Base-by-base conservation (phyloP, 129 eudicot species). In the Escallonia herrerae region DNA sequence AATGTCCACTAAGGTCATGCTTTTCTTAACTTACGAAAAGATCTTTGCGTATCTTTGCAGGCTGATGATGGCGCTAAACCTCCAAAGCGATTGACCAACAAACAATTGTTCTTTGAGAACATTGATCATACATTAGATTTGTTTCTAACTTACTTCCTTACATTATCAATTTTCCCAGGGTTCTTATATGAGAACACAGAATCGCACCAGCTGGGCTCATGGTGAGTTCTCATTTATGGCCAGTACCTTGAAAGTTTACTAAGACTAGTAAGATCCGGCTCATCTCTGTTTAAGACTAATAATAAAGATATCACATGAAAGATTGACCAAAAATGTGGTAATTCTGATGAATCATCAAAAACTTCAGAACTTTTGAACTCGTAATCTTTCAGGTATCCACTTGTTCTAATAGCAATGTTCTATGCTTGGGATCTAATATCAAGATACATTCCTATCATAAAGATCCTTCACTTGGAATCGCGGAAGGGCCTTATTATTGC, bases 101-200 rank as follows among this genome's bases (percentile, higher is more conserved):
- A 83, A 68, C 62, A 89, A 65, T 62, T 89, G 58, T 48, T 89
- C n/a, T 55, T 60, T 51, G 74, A 86, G 72, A 83, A 83, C 69
- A 61, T 60, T 12, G 96, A 86, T 72, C 86, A 89, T 62, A 76
- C 78, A 3, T 65, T 86, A 22, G 89, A 81, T 66, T 68, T 90
- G 75, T 90, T 56, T 74, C 51, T 86, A 57, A 79, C 81, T 13
- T 79, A 76, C 43, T 89, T 72, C 38, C 56, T 86, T 65, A 86
- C 97, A 6, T 55, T 90, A 67, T 90, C 97, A 4, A 81, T 90
- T 63, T 83, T 90, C 65, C 97, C 91, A 0, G 95, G 97, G 9
- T 90, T 90, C 69, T 70, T 86, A 70, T 86, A 76, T 12, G 95
- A 90, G 69, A 81, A 90, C 76, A 86, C 95, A 7, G 97, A 95